phyloP scores from a whole-genome alignment of 805 yeast species.

The Candida pini region DNA sequence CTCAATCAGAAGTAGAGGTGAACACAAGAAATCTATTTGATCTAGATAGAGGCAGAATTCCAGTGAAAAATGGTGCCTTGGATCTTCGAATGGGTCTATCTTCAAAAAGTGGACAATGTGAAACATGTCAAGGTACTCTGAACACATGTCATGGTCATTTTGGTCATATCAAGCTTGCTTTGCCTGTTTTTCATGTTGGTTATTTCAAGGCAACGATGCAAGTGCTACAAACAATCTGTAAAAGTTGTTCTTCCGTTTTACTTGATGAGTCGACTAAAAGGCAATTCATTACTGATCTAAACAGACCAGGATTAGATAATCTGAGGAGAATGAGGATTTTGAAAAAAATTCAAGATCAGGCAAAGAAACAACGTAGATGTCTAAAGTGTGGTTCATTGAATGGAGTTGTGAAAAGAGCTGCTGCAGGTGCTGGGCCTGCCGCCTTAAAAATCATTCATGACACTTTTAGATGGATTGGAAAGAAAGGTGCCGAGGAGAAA shows the following conservation, averaged over 20 bases:
- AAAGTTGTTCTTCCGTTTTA: conserved; percentile 74
- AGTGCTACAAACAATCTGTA: conserved; percentile 87
- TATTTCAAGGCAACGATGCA: conserved; percentile 88
- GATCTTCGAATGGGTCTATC: conserved; percentile 95
- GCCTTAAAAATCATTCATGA: conserved; percentile 94
- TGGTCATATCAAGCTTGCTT: conserved; percentile 87
- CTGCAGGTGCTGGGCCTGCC: conserved; percentile 86
- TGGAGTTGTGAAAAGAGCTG: conserved; percentile 97
- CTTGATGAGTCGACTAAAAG: conserved; percentile 69
- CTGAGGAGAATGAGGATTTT: conserved; percentile 85
- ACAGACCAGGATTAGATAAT: conserved; percentile 86
- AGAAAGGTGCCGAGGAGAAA: conserved; percentile 80
- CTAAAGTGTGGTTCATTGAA: conserved; percentile 80
- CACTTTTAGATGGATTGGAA: conserved; percentile 92
- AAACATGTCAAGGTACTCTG: conserved; percentile 85
- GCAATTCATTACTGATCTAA: conserved; percentile 66
- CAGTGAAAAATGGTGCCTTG: conserved; percentile 79
- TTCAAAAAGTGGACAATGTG: conserved; percentile 76
- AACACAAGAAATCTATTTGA: conserved; percentile 89
- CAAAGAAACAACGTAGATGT: conserved; percentile 93
- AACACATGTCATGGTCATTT: conserved; percentile 98
- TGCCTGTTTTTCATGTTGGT: conserved; percentile 97
- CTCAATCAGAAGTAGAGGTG: conserved; percentile 92
- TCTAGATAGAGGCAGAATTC: conserved; percentile 80
- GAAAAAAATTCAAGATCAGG: conserved; percentile 81